A percentile compares a stretch with the other conserved stretches of the same genome.
Evolutionary conservation across 345 rosid species (phyloP).

Genomic region (thale cress (Arabidopsis thaliana)): DNA sequence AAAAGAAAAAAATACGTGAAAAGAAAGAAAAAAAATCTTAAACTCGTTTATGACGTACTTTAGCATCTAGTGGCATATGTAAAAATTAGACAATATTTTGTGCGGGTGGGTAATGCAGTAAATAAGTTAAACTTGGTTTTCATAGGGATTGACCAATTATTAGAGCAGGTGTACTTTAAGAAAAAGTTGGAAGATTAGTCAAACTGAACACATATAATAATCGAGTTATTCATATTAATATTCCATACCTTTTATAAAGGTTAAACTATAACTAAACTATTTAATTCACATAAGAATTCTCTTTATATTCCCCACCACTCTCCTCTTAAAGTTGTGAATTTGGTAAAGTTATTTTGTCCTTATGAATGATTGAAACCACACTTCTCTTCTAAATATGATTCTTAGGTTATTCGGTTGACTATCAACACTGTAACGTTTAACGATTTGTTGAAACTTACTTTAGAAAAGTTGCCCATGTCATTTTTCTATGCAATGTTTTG

Average conservation of each 20-base stretch:
- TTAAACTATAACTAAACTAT: neutral
- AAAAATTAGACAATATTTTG: too few species aligned
- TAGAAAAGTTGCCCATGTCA: neutral
- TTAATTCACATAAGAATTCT: neutral
- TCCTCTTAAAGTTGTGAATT: neutral
- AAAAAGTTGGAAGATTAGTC: slow-evolving; percentile 8
- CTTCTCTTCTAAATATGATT: neutral
- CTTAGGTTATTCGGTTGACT: neutral
- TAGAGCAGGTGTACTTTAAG: slow-evolving; percentile 5
- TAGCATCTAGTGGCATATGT: too few species aligned
- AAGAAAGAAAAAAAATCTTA: too few species aligned
- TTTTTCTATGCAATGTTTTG: neutral
- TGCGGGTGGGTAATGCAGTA: neutral
- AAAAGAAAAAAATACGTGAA: too few species aligned
- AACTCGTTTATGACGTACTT: too few species aligned
- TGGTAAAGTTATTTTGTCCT: slow-evolving; percentile 18
- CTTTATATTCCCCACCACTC: slow-evolving; percentile 11
- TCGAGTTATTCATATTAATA: neutral
- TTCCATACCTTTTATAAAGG: neutral
- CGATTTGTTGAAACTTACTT: neutral
- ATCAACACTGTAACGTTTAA: neutral
- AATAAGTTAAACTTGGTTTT: neutral
- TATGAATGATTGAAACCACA: neutral
- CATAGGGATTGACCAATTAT: slow-evolving; percentile 8
- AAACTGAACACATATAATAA: slow-evolving; percentile 7